These are phyloP conservation scores for Starmerella etchellsii DNA, from an alignment of 805 yeast genomes.

Conservation along the genomic window DNA sequence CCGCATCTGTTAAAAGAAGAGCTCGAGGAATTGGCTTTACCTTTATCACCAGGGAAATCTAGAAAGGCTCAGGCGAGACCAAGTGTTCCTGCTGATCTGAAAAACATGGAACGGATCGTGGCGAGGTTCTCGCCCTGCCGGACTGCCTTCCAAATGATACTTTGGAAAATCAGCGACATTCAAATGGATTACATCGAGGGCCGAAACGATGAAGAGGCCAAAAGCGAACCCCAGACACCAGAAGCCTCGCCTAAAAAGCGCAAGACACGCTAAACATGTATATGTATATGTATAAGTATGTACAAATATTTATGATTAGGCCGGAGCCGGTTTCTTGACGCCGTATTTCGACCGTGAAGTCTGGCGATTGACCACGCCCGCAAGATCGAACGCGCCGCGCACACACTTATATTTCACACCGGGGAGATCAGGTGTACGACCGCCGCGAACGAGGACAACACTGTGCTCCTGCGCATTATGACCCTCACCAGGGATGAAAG, in stretches of 20 bases:
- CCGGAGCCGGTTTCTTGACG: conserved; percentile 43
- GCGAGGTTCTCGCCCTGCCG: conserved; percentile 52
- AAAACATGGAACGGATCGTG: conserved; percentile 53
- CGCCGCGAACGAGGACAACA: conserved; percentile 94
- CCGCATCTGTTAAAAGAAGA: conserved; percentile 32
- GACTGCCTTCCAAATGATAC: conserved; percentile 50
- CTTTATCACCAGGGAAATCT: conserved; percentile 24
- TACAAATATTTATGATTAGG: conserved; percentile 1
- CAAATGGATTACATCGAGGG: conserved; percentile 31
- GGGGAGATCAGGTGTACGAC: conserved; percentile 93
- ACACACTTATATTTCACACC: conserved; percentile 93
- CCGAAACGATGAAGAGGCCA: conserved; percentile 3
- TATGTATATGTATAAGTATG: not conserved
- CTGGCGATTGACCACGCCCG: conserved; percentile 86
- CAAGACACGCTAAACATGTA: not conserved
- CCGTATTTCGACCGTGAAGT: conserved; percentile 91
- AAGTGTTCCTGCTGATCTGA: conserved; percentile 26
- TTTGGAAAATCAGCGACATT: conserved; percentile 62
- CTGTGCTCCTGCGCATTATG: conserved; percentile 96
- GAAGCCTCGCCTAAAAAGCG: not conserved
- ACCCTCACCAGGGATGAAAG: conserved; percentile 97
- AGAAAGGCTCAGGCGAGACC: conserved; percentile 30
- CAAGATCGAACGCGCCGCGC: conserved; percentile 84
- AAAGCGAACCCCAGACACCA: not conserved
- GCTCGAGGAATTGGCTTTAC: conserved; percentile 16